phyloP scores from a whole-genome alignment of 2,329 filamentous ascomycete species.

The Pseudogymnoascus sp. region DNA sequence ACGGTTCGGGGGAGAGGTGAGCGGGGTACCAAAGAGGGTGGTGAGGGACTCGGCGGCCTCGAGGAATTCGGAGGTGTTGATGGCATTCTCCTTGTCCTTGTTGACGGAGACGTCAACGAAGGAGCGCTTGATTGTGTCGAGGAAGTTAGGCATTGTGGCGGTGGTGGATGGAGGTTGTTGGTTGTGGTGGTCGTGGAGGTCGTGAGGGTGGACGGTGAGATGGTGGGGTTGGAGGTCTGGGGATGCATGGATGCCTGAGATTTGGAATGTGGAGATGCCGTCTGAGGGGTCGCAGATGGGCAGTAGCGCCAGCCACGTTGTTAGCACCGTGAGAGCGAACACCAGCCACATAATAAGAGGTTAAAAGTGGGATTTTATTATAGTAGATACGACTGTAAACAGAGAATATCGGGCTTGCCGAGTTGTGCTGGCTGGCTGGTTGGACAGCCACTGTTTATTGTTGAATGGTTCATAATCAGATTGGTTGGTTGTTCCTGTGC shows the following conservation, averaged over 20 bases:
- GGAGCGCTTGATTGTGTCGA: conserved; percentile 75
- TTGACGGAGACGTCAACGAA: conserved; percentile 78
- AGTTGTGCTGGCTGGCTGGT: not conserved
- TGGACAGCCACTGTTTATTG: not conserved
- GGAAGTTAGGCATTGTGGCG: conserved; percentile 51
- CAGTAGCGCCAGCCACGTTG: not conserved
- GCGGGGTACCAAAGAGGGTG: conserved; percentile 68
- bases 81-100: conserved; percentile 63
- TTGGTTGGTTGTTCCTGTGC: conserved; percentile 3
- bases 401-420: not conserved
- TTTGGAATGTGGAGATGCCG: not conserved
- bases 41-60: conserved; percentile 82
- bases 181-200: not conserved
- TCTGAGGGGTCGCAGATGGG: not conserved
- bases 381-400: not conserved
- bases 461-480: not conserved
- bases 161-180: conserved; percentile 1
- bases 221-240: conserved; percentile 3
- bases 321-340: not conserved
- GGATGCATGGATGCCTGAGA: conserved; percentile 7
- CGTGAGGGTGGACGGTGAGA: not conserved
- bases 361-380: not conserved
- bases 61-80: conserved; percentile 80
- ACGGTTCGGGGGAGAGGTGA: not conserved
- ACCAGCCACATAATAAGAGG: not conserved